Base-by-base conservation (phyloP, 768 basidiomycete species). In the Guyanaporus albipodus region DNA sequence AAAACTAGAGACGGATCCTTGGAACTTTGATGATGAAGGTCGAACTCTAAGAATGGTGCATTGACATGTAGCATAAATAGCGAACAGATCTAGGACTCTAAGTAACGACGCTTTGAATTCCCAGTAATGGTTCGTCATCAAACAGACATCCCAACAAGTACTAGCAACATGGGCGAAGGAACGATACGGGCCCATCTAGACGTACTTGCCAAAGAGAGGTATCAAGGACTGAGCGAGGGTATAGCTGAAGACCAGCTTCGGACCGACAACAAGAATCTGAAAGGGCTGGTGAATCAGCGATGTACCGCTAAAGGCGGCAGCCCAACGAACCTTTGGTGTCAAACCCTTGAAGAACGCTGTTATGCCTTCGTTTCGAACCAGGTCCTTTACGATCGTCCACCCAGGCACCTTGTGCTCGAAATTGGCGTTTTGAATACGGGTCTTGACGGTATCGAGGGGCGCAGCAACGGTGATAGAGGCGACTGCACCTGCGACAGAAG, bases 181-280 rank as follows among this genome's bases (percentile, higher is more conserved):
- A 21, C 19, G 19, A 39, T 14, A 23, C 21, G 12, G 9, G 7
- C 22, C 39, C 40, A 42, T 60, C 60, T 63, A 90, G 52, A 90
- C 88, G 67, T 89, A 94, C 66, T 90, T 81, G 34, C 84, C 79
- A 70, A 94, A 96, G 58, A 85, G 72, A 37, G 94, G 94, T 73
- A 98, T 97, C 67, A 98, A 75, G 15, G 87, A 88, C 69, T 98
- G 95, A 10, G 95, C 95, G 4, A 97, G 79, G 39, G 95, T 98
- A 73, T 95, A 97, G 59, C 90, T 92, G 79, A 98, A 98, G 58
- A 98, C 91, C 28, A 98, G 82, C 72, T 98, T 97, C 32, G 95
- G 95, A 42, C 93, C 94, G 29, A 98, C 93, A 51, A 97, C 92
- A 37, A 97, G 76, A 57, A 95, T 88, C 91, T 94, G 24, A 22